Base-by-base conservation (phyloP, 2,329 filamentous ascomycete genomes). In the Clonostachys solani region DNA sequence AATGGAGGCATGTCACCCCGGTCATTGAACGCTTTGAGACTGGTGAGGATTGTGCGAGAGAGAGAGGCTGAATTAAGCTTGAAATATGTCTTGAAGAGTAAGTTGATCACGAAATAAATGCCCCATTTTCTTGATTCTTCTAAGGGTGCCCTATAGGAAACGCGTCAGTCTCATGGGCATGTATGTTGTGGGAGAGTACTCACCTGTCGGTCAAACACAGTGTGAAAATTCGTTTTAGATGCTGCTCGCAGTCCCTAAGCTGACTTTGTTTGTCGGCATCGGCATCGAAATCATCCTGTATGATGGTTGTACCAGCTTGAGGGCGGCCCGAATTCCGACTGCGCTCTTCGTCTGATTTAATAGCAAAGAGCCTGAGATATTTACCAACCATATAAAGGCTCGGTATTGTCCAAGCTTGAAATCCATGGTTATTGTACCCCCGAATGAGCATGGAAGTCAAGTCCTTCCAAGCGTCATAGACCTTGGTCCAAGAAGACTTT, bases 71-170 rank as follows among this genome's bases (percentile, higher is more conserved):
- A 89, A 68, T 95, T 96, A 52, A 97, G 75, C 72, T 89, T 95
- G 74, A 99, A 99, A 66, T 97, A 96, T 2, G 92, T 97, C 69
- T 97, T 97, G 81, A 99, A 99, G 13, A 96, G 76, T 8, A 99
- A 78, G 62, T 96, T 97, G 60, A 92, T 90, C 54, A 92, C 86
- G 65, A 91, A 92, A 72, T 99, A 99, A 43, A 96, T 88, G 7
- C 90, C 95, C 94, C 94, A 99, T 80, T 97, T 99, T 47, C 94
- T 84, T 9, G 92, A 96, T 58, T 95, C 87, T 60, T 91, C 84
- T 41, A 96, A 73, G 13, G 87, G 84, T 50, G 88, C 87, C 66
- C 89, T 92, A 58, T 46, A 40, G 35, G 12, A 12, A 9, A 36
- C 48, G 8, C 45, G 41, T 44, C 15, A 50, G 34, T 35, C 37